A percentile compares a stretch with the other conserved stretches of the same genome.
Evolutionary conservation across 805 yeast species (phyloP).

Genomic region (Wickerhamomyces silvicola): DNA sequence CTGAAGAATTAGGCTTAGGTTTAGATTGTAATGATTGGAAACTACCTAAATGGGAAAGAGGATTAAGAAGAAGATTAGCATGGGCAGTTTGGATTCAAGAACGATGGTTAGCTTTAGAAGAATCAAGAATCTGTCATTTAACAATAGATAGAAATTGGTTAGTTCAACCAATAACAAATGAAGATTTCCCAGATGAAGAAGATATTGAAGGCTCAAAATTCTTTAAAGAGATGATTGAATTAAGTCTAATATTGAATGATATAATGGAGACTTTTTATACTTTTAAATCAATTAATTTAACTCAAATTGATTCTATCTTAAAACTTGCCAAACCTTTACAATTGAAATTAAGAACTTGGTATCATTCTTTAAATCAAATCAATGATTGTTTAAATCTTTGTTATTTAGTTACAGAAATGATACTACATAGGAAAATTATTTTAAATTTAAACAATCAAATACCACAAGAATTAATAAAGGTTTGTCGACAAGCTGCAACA

Average conservation of each 20-base stretch:
- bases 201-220: slow-evolving; percentile 69
- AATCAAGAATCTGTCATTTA: slow-evolving; percentile 80
- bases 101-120: slow-evolving; percentile 81
- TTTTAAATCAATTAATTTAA: slow-evolving; percentile 23
- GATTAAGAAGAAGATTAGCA: slow-evolving; percentile 77
- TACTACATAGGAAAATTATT: slow-evolving; percentile 73
- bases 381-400: slow-evolving; percentile 78
- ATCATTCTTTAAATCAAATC: slow-evolving; percentile 60
- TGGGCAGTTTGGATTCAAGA: slow-evolving; percentile 96
- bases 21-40: slow-evolving; percentile 90
- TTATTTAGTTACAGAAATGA: slow-evolving; percentile 84
- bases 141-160: slow-evolving; percentile 73
- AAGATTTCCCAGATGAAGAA: slow-evolving; percentile 71
- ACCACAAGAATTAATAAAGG: slow-evolving; percentile 48
- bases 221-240: slow-evolving; percentile 60
- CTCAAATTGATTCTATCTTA: slow-evolving; percentile 60
- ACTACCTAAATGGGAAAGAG: slow-evolving; percentile 92
- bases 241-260: slow-evolving; percentile 64
- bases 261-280: slow-evolving; percentile 70
- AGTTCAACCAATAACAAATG: slow-evolving; percentile 55
- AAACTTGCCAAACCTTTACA: slow-evolving; percentile 78
- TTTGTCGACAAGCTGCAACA: slow-evolving; percentile 81
- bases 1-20: slow-evolving; percentile 89
- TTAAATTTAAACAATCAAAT: slow-evolving; percentile 40
- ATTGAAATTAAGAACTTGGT: slow-evolving; percentile 65